Base-by-base conservation (phyloP, 768 basidiomycete species). In the Chalciporus piperatus region DNA sequence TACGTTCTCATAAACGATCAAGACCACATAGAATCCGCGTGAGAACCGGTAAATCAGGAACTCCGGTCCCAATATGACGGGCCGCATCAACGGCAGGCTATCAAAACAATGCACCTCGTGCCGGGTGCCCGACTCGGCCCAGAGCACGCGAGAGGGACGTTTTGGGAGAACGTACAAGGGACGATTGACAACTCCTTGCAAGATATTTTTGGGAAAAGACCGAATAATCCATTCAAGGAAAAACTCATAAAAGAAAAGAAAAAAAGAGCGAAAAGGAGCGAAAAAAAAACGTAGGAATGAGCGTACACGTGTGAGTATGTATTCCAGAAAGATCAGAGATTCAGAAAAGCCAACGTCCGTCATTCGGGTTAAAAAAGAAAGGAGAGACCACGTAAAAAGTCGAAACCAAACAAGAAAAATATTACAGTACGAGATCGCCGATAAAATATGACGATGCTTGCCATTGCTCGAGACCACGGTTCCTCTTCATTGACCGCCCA, bases 401-500 rank as follows among this genome's bases (percentile, higher is more conserved):
- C 35, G 35, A 17, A 11, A 44, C 19, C n/a, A n/a, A 23, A 52
- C n/a, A n/a, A 23, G 51, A 37, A 33, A 4, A 17, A 40, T n/a
- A 50, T 51, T 55, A 67, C 58, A 59, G 32, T 39, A 25, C 41
- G 52, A 61, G 56, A 59, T 59, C 53, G 52, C 51, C 35, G 35
- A 55, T 62, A 52, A 54, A 49, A 58, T 59, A 56, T 51, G 13
- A 45, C 17, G 48, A 50, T 55, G 53, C 11, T 45, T 22, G 39
- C 51, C 40, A 17, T 28, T 48, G 7, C 30, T 12, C 3, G 12
- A 30, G 12, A 30, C 30, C 30, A 3, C 8, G 8, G 4, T 12
- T 13, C 11, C 30, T 42, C 38, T 32, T 61, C 57, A 60, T 54
- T 53, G 37, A 32, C 52, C 39, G 44, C 77, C 78, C 53, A 95